phyloP scores from a whole-genome alignment of 228 moss, liverwort and hornwort species.

The Sphagnum fallax region DNA sequence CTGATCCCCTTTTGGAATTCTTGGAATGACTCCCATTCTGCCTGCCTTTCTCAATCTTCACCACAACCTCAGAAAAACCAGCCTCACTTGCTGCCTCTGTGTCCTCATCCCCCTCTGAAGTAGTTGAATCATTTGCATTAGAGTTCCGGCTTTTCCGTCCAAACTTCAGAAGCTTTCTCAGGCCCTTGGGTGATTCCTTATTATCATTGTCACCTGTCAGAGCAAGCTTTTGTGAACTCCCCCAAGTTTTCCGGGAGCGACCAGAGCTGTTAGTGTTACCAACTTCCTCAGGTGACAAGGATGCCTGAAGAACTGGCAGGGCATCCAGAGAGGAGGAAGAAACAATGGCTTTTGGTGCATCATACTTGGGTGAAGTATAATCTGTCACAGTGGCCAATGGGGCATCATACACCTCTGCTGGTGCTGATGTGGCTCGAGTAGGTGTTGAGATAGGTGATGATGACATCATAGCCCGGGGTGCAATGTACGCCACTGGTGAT shows the following conservation, averaged over 20 bases:
- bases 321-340: conserved; percentile 39
- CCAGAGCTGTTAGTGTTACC: conserved; percentile 19
- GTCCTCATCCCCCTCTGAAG: conserved; percentile 45
- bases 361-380: neutral
- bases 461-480: conserved; percentile 19
- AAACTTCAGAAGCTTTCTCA: conserved; percentile 51
- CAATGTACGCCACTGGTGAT: conserved; percentile 24
- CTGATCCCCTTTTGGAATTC: neutral
- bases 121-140: conserved; percentile 42
- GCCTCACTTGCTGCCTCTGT: conserved; percentile 22
- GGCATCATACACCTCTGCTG: conserved; percentile 1
- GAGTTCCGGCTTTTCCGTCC: conserved; percentile 44
- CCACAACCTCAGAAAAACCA: neutral
- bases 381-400: conserved; percentile 5
- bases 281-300: conserved; percentile 43
- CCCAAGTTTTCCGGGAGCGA: conserved; percentile 45
- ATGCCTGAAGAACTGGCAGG: conserved; percentile 35
- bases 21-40: neutral
- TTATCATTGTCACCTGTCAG: conserved; percentile 19
- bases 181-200: conserved; percentile 49
- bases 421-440: neutral
- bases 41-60: neutral
- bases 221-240: conserved; percentile 32
- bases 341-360: conserved; percentile 7
- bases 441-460: neutral